Base-by-base conservation (phyloP, 371 early-diverging fungal species). In the Massospora cicadina region DNA sequence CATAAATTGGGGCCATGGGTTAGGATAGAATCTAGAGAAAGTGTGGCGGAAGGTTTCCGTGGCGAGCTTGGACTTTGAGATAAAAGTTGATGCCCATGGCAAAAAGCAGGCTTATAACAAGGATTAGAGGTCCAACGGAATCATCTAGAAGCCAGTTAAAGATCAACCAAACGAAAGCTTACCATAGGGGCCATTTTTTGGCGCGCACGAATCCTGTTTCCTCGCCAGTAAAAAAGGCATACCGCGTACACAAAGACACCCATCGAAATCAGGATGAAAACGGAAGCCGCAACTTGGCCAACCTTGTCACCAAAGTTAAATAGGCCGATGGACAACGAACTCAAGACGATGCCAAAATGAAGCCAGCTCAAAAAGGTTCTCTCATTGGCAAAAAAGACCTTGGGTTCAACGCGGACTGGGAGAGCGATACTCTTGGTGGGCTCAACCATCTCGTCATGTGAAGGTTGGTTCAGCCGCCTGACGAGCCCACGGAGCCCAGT, bases 371-470 rank as follows among this genome's bases (percentile, higher is more conserved):
- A 79, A 72, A 98, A 99, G 0, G 99, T 99, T 62, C 99, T 83
- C 76, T 99, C 99, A 71, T 99, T 99, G 64, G 99, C 99, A 80
- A 99, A 98, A 76, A 88, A 98, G 17, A 97, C 98, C 76, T 99
- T 99, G 58, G 99, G 99, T 68, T 99, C 99, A 1, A 98, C 88
- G 23, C 98, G 85, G 25, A 91, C 83, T 0, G 93, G 87, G 0
- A 90, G 79, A 0, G 82, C 80, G 29, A 93, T 85, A 66, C 79
- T 78, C 69, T 82, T 85, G 53, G 78, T 77, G 13, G 43, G 30
- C 7, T 28, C 31, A 13, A 43, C 13, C 23, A 26, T 25, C 32
- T 24, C 65, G 65, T 28, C 57, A 58, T 66, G 21, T 55, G 60
- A 7, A 21, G 58, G 10, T 2, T 29, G 24, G 58, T 55, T 58